Base-by-base conservation (phyloP, 345 rosid species). In the Rhodamnia argentea region DNA sequence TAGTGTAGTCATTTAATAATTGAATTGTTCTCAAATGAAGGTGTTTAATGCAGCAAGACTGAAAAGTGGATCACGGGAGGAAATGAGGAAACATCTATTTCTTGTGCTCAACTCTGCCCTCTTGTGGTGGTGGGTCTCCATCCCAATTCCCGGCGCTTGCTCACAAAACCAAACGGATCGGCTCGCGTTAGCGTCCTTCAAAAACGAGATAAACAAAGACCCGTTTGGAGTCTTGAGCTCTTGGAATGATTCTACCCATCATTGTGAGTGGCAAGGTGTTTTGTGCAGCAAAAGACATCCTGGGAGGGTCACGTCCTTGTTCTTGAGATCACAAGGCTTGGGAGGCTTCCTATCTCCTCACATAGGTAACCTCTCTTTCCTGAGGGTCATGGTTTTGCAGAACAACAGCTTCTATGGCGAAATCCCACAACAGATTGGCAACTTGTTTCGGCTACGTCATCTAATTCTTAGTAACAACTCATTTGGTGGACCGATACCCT, bases 321-420 rank as follows among this genome's bases (percentile, higher is more conserved):
- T 0, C 70, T 0, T 60, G 0, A 6, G 18, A 60, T 60, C 37
- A 60, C 70, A 13, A 6, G 70, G 18, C 9, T 60, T 60, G 37
- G 37, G 16, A 0, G 70, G 70, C 2, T 13, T n/a, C 0, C 70
- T 60, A 13, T n/a, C 70, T 60, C 1, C 37, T 60, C 37, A n/a
- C 0, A 1, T 60, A 60, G 37, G 70, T 2, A 60, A n/a, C 37
- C 70, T 60, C 57, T 55, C 70, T n/a, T 60, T 60, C 4, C 1
- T 60, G 1, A 60, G 70, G 2, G 1, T n/a, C 9, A 0, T 60
- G 3, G 1, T 13, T n/a, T 0, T 60, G 0, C 37, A n/a, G 0
- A 13, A 60, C 37, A 60, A n/a, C 4, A 59, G 18, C 32, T 59
- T 59, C 0, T 1, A 6, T 0, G 70, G 70, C 0, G 10, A 60